phyloP scores from a whole-genome alignment of 441 rosid genomes.

The Eruca vesicaria region DNA sequence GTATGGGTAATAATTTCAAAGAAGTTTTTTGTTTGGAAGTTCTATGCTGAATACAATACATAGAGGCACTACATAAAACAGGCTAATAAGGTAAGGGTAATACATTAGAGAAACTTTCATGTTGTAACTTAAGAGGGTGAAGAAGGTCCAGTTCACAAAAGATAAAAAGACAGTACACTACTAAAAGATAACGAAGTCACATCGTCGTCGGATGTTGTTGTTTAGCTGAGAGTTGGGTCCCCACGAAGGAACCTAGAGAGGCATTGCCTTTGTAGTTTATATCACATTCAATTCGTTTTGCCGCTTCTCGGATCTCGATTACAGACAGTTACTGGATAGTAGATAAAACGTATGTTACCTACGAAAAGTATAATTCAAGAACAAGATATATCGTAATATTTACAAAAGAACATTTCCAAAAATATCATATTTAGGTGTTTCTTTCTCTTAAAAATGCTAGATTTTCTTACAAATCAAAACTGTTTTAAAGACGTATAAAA shows the following conservation, averaged over 20 bases:
- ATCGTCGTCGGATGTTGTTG: slow-evolving; percentile 21
- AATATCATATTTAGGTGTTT: too few species aligned
- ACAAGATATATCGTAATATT: too few species aligned
- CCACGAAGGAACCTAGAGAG: slow-evolving; percentile 5
- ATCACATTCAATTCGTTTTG: slow-evolving; percentile 26
- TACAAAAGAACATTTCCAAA: too few species aligned
- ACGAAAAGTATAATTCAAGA: neutral
- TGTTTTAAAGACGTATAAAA: neutral
- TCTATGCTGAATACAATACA: neutral
- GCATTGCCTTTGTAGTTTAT: slow-evolving; percentile 5
- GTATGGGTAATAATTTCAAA: neutral
- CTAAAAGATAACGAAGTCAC: slow-evolving; percentile 28
- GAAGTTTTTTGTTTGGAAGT: neutral
- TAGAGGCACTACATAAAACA: neutral
- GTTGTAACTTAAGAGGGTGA: neutral
- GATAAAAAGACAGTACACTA: slow-evolving; percentile 3
- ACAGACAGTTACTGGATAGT: slow-evolving; percentile 10
- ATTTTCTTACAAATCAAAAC: too few species aligned
- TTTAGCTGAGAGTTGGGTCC: slow-evolving; percentile 30
- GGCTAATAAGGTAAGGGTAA: neutral
- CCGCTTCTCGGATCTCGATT: slow-evolving; percentile 30
- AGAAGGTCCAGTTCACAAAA: slow-evolving; percentile 1
- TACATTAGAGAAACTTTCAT: slow-evolving; percentile 1
- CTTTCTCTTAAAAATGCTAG: too few species aligned
- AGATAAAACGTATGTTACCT: neutral